Evolutionary conservation across 2,329 filamentous ascomycete species (phyloP), one percentile per base, ranked within the genome.

Genomic region (Aspergillus awamori): DNA sequence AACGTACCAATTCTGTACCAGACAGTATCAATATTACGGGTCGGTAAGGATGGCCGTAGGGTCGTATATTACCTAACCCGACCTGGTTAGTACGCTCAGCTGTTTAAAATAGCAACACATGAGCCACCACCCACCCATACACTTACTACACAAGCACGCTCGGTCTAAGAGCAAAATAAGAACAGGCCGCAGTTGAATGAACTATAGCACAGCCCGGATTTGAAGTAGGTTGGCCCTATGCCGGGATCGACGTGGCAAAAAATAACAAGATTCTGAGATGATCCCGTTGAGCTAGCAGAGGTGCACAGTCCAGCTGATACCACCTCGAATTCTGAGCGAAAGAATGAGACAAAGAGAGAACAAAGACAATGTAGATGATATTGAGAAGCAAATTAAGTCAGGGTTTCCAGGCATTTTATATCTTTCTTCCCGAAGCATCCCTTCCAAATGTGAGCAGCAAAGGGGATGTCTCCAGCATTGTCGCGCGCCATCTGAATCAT

Each of bases 401-500:
- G 17, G 17, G 17, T 20, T 20, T 20, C 17, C 17, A 20, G 17
- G 17, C 17, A 30, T 24, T 49, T 28, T 49, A 49, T 49, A 49
- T 20, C 17, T 20, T 20, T 20, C 17, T 2, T 20, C 17, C 17
- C 17, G 17, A 20, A 20, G 17, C 17, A 20, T 20, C 17, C 17
- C 17, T 20, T 20, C 17, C 17, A 20, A 20, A 20, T 20, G 17
- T 20, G 17, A 20, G 53, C 17, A 45, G 10, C 28, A 24, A 22
- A 22, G 17, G 17, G 17, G 17, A 20, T 20, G 17, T 49, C 38
- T 47, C 43, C 47, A 28, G 22, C 53, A 58, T 55, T 63, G 57
- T 63, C 63, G 63, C 63, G 63, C 63, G 63, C 61, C 33, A 60
- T 59, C 59, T 61, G 61, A 60, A 56, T 48, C 63, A 61, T 51